phyloP scores from a whole-genome alignment of 1,284 basidiomycete genomes.

The Heterobasidion irregulare region DNA sequence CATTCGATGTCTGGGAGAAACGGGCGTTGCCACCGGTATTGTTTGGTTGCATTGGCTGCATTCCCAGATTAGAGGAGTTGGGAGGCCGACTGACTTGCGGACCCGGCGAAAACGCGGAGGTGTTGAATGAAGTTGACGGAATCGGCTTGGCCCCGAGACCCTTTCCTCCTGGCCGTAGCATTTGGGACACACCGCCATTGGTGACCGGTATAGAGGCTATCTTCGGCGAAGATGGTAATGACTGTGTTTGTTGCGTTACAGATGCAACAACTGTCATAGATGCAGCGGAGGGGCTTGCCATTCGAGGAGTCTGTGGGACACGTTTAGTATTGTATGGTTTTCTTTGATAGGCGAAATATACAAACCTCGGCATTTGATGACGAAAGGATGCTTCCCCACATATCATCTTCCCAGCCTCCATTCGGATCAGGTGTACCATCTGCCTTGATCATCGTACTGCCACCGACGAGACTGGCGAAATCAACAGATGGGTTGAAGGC shows the following conservation, averaged over 20 bases:
- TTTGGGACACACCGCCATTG: background rate
- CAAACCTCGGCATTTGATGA: conserved; percentile 26
- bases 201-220: background rate
- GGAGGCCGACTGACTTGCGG: conserved; percentile 12
- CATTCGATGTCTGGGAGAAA: background rate
- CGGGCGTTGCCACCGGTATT: conserved; percentile 8
- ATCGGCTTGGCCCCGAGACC: conserved; percentile 28
- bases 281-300: conserved; percentile 13
- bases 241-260: conserved; percentile 23
- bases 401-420: conserved; percentile 65
- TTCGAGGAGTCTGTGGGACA: conserved; percentile 10
- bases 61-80: background rate
- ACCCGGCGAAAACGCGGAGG: conserved; percentile 20
- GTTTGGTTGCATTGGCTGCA: conserved; percentile 11
- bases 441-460: conserved; percentile 34
- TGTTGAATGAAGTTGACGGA: conserved; percentile 27
- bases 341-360: background rate
- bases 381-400: conserved; percentile 70
- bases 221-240: conserved; percentile 32
- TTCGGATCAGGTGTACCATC: conserved; percentile 33
- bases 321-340: conserved; percentile 2
- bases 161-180: conserved; percentile 24
- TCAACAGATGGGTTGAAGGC: conserved; percentile 41
- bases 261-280: background rate
- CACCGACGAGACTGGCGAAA: conserved; percentile 69